Percentiles rank a stretch among this genome's conserved stretches.
Evolutionary conservation across 2,329 filamentous ascomycete genomes (phyloP).

Genomic region (Gremmenia infestans): DNA sequence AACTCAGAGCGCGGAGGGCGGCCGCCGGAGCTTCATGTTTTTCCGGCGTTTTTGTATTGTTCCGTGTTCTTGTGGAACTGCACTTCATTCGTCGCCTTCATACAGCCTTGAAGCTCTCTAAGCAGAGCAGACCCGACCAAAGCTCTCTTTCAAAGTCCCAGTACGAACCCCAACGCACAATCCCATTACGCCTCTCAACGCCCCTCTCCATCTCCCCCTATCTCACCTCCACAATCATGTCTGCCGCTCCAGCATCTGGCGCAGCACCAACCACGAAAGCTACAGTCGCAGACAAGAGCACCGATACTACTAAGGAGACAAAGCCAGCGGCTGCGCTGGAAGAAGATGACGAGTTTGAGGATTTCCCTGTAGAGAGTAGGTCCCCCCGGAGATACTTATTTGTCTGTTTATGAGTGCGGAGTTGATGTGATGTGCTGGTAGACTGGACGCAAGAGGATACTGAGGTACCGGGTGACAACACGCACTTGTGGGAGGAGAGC

Average conservation of each 20-base stretch:
- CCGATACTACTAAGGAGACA: conserved; percentile 35
- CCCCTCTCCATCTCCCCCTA: not conserved
- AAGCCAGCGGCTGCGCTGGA: conserved; percentile 62
- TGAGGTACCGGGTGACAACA: conserved; percentile 69
- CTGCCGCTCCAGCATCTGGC: conserved; percentile 29
- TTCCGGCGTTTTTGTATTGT: too few species aligned
- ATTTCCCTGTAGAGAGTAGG: conserved; percentile 93
- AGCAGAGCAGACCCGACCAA: not conserved
- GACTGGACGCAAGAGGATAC: conserved; percentile 94
- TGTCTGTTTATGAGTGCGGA: not conserved
- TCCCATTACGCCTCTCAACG: not conserved
- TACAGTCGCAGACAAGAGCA: conserved; percentile 21
- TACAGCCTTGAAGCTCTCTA: too few species aligned
- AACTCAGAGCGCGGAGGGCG: too few species aligned
- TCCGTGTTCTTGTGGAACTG: too few species aligned
- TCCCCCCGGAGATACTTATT: conserved; percentile 8
- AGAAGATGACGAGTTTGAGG: conserved; percentile 98
- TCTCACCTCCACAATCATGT: conserved; percentile 22
- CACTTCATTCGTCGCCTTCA: too few species aligned
- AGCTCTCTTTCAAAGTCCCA: not conserved
- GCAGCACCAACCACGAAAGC: conserved; percentile 22
- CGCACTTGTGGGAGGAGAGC: conserved; percentile 97
- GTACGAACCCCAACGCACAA: not conserved
- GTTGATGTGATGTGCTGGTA: conserved; percentile 35
- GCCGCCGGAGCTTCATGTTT: too few species aligned